Base-by-base conservation (phyloP, 2,329 filamentous ascomycete genomes). In the Alternaria sp. region DNA sequence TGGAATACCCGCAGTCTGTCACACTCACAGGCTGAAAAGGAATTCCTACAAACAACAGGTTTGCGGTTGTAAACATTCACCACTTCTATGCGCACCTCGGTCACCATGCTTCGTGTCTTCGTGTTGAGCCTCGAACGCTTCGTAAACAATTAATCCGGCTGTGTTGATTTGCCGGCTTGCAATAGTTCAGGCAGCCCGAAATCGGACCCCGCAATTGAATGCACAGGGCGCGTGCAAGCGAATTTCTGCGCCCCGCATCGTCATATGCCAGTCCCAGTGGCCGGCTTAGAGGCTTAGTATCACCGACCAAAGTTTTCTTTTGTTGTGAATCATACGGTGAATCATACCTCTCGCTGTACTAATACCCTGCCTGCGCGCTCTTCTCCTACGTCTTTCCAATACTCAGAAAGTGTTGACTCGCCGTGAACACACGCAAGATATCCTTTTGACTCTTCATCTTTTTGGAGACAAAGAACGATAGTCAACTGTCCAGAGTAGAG, bases 281-380 rank as follows among this genome's bases (percentile, higher is more conserved):
- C 22, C 56, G 47, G 51, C 58, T 58, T 51, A 48, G 39, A 22
- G 57, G 34, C 57, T 54, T 57, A 57, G 62, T 51, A 55, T 34
- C 43, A 61, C 61, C 61, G 58, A 64, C 62, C 53, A 56, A 57
- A 58, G 38, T 59, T 66, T 66, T 66, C 47, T 57, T 47, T 62
- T 53, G 14, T 14, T 55, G 61, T 66, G 65, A 66, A 51, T 68
- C 65, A 67, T 61, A 62, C 39, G 49, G 59, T 66, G 65, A 66
- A 51, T 68, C 65, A 67, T 57, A 62, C 28, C 54, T 32, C 41
- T 16, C 26, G 16, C 14, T 39, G 20, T 51, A 60, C 52, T 57
- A 60, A 57, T 56, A 43, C 20, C 30, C 46, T 26, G 39, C 39
- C 49, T 56, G 42, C 56, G 22, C 44, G 14, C 39, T n/a, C 14